phyloP scores from a whole-genome alignment of 1,139 yeast genomes.

The Hanseniaspora sp. region DNA sequence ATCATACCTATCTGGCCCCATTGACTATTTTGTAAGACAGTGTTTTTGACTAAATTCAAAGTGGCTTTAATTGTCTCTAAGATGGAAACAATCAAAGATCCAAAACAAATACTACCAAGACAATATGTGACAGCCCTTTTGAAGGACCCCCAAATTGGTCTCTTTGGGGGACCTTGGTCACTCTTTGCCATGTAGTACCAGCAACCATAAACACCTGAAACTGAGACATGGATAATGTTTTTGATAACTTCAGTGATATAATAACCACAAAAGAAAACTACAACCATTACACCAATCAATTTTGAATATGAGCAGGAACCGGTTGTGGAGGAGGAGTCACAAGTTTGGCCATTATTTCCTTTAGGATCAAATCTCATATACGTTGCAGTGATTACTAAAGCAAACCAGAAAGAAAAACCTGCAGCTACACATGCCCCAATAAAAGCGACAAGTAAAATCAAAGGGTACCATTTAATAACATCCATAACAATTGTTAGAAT shows the following conservation, averaged over 20 bases:
- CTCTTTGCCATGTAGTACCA: slow-evolving; percentile 77
- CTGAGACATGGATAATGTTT: slow-evolving; percentile 74
- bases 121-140: slow-evolving; percentile 76
- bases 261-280: slow-evolving; percentile 74
- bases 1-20: slow-evolving; percentile 47
- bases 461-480: slow-evolving; percentile 61
- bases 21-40: slow-evolving; percentile 40
- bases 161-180: slow-evolving; percentile 69
- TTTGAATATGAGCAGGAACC: slow-evolving; percentile 59
- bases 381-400: slow-evolving; percentile 59
- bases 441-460: slow-evolving; percentile 52
- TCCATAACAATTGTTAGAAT: slow-evolving; percentile 63
- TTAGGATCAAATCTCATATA: slow-evolving; percentile 60
- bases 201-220: slow-evolving; percentile 78
- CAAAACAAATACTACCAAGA: slow-evolving; percentile 83
- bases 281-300: slow-evolving; percentile 53
- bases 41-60: slow-evolving; percentile 24
- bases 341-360: slow-evolving; percentile 35
- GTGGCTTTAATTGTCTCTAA: slow-evolving; percentile 54
- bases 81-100: slow-evolving; percentile 69
- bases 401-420: slow-evolving; percentile 53
- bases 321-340: slow-evolving; percentile 42
- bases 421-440: slow-evolving; percentile 57
- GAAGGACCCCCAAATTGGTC: slow-evolving; percentile 75
- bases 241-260: slow-evolving; percentile 75